phyloP scores from a whole-genome alignment of 495 filamentous ascomycete genomes.

The Penicillium coprophilum region DNA sequence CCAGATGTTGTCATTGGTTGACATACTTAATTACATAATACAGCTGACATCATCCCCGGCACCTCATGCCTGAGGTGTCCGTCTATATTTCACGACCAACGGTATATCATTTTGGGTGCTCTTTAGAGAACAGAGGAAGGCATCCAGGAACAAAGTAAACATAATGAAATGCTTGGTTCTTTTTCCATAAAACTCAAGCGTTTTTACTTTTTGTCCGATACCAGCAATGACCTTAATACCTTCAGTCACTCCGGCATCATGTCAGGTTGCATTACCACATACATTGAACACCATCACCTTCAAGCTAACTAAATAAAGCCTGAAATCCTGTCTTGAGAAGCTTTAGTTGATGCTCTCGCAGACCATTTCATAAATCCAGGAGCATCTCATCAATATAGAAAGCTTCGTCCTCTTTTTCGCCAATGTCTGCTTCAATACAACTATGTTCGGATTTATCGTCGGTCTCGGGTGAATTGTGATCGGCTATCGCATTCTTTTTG shows the following conservation, averaged over 20 bases:
- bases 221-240: background rate
- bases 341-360: background rate
- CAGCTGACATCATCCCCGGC: conserved; percentile 1
- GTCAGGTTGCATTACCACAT: background rate
- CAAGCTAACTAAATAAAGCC: background rate
- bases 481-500: background rate
- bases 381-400: background rate
- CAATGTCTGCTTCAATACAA: background rate
- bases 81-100: background rate
- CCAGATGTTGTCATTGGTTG: conserved; percentile 14
- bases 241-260: background rate
- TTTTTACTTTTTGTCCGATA: background rate
- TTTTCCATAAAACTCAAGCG: background rate
- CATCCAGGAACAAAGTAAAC: background rate
- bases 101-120: background rate
- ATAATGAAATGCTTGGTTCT: background rate
- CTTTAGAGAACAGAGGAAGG: background rate
- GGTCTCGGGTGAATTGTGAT: background rate
- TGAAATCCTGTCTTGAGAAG: background rate
- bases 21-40: conserved; percentile 3
- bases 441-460: background rate
- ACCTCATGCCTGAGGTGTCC: background rate
- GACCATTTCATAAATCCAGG: background rate
- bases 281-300: background rate
- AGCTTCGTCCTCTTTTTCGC: background rate